phyloP scores from a whole-genome alignment of 768 basidiomycete species.

The Boletus speciosus region DNA sequence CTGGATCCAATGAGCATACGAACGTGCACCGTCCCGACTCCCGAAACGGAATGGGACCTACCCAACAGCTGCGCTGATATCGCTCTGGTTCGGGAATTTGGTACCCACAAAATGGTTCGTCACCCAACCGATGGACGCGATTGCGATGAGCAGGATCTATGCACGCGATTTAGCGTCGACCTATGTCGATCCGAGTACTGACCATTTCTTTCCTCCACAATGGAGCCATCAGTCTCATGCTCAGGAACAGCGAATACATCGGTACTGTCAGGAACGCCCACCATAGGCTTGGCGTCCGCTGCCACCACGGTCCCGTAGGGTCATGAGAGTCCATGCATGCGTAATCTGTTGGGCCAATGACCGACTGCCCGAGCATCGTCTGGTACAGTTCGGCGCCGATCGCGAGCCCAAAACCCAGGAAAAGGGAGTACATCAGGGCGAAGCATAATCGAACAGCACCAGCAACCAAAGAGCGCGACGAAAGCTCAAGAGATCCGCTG shows the following conservation, averaged over 20 bases:
- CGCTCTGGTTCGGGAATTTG: constrained; percentile 63
- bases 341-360: constrained; percentile 57
- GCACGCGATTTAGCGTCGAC: not conserved
- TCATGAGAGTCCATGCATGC: constrained; percentile 56
- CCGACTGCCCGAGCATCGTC: constrained; percentile 45
- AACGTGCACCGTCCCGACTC: not conserved
- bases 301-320: constrained; percentile 66
- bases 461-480: constrained; percentile 76
- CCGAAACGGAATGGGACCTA: constrained; percentile 23
- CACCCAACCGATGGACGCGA: constrained; percentile 72
- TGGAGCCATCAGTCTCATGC: constrained; percentile 62
- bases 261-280: constrained; percentile 80
- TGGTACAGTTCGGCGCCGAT: constrained; percentile 72
- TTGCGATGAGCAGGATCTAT: constrained; percentile 50
- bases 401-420: constrained; percentile 76
- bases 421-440: constrained; percentile 73
- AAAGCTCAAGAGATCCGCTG: constrained; percentile 71
- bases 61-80: constrained; percentile 78
- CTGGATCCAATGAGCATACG: constrained; percentile 29
- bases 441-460: constrained; percentile 85
- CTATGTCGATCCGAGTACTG: constrained; percentile 15
- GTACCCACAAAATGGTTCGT: constrained; percentile 64
- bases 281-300: constrained; percentile 60
- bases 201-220: constrained; percentile 56
- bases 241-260: constrained; percentile 61